Evolutionary conservation across 164 flowering plant genomes (phyloP).

Genomic region (Berberis thunbergii): DNA sequence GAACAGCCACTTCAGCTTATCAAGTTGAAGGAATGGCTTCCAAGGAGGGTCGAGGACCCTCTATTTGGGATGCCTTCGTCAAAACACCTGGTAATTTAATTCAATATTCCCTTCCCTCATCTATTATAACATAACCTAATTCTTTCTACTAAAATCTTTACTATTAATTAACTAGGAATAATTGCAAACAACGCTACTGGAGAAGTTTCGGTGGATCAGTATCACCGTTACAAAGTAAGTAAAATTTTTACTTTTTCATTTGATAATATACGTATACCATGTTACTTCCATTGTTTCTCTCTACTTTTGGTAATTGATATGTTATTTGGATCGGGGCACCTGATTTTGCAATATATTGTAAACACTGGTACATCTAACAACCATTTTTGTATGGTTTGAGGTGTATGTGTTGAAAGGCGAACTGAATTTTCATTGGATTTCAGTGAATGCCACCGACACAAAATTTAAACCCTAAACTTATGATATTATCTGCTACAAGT

Average conservation of each 20-base stretch:
- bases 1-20: conserved; percentile 23
- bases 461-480: not conserved
- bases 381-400: no score
- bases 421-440: not conserved
- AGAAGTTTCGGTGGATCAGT: conserved; percentile 20
- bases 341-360: no score
- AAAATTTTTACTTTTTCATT: no score
- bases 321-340: no score
- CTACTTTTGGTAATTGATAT: no score
- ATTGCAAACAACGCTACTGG: conserved; percentile 14
- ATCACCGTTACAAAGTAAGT: conserved; percentile 11
- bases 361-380: no score
- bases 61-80: conserved; percentile 23
- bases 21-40: conserved; percentile 25
- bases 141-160: no score
- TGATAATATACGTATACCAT: no score
- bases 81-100: conserved; percentile 2
- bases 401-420: not conserved
- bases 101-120: not conserved
- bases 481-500: not conserved
- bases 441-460: not conserved
- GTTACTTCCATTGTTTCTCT: no score
- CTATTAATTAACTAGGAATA: not conserved
- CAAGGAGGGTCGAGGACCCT: conserved; percentile 23
- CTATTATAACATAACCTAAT: no score